Evolutionary conservation across 768 basidiomycete species (phyloP).

Genomic region (Leccinum pellstonianum): DNA sequence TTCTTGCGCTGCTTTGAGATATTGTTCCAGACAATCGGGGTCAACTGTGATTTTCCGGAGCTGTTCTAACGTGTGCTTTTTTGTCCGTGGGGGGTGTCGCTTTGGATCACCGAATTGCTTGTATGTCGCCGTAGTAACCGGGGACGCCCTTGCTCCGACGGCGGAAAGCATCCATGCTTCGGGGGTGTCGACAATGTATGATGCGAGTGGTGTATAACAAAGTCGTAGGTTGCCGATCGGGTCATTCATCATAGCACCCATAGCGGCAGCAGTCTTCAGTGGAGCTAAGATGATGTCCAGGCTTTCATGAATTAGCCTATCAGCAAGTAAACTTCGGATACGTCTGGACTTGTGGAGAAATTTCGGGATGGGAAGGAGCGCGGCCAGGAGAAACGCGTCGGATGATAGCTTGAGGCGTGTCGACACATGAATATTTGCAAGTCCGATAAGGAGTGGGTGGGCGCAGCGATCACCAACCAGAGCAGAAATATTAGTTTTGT

Average conservation of each 20-base stretch:
- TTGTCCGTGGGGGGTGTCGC: background rate
- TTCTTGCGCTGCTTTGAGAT: background rate
- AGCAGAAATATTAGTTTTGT: no score
- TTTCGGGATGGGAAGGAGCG: background rate
- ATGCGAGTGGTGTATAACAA: background rate
- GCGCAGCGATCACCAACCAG: background rate
- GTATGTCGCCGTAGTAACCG: background rate
- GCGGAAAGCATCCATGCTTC: background rate
- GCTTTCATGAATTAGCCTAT: background rate
- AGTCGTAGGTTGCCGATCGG: background rate
- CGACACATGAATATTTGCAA: background rate
- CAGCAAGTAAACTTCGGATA: background rate
- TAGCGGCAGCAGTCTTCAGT: background rate
- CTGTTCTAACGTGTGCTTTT: background rate
- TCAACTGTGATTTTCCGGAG: background rate
- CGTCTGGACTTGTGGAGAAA: background rate
- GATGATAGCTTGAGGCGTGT: background rate
- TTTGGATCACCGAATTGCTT: background rate
- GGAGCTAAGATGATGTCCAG: background rate
- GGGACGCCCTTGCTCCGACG: background rate
- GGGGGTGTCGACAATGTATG: background rate
- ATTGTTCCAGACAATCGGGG: background rate
- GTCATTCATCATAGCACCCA: background rate
- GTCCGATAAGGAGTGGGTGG: background rate
- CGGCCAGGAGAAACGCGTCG: background rate